Evolutionary conservation across 768 basidiomycete species (phyloP), one percentile per base, ranked within the genome.

Genomic region (Boletus vinaceobasis): DNA sequence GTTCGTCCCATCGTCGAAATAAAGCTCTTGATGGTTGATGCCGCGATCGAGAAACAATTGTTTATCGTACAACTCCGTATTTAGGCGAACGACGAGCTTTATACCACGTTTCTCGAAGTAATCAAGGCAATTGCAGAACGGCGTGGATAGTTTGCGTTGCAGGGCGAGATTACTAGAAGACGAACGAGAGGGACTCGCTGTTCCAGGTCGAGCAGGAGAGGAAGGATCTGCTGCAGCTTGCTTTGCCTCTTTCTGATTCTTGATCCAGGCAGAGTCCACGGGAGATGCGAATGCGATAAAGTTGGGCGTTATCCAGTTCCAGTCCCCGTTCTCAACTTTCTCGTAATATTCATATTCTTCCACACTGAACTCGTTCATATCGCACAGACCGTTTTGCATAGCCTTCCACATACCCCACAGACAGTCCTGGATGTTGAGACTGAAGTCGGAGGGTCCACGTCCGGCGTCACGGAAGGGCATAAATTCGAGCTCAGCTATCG

Each of bases 1-100:
- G 71, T 98, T 98, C 23, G 94, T 97, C 21, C 97, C 97, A 69
- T 99, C 97, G 71, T 98, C 94, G 61, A 97, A 98, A 72, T 96
- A 98, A 59, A 98, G 80, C 61, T 96, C 93, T 73, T 88, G 79
- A 67, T 97, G 92, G 61, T 87, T 85, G 65, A 96, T 89, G 11
- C 92, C 93, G 44, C 83, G 84, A 63, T 91, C 89, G 63, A 86
- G 68, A 74, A 97, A 98, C 11, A 88, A 79, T 50, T 78, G 74
- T 53, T 82, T 79, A 70, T 96, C 93, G 71, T 95, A 99, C 19
- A 98, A 78, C 60, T 92, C 82, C 55, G 94, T 94, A 70, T 99
- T 99, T 31, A 98, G 74, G 54, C 97, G 88, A 53, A 99, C 86
- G 43, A 99, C 94, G 26, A 96, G 78, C 71, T 90, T 93, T 69